Evolutionary conservation across 331 rosid species (phyloP).

Genomic region (Malus hybrid): DNA sequence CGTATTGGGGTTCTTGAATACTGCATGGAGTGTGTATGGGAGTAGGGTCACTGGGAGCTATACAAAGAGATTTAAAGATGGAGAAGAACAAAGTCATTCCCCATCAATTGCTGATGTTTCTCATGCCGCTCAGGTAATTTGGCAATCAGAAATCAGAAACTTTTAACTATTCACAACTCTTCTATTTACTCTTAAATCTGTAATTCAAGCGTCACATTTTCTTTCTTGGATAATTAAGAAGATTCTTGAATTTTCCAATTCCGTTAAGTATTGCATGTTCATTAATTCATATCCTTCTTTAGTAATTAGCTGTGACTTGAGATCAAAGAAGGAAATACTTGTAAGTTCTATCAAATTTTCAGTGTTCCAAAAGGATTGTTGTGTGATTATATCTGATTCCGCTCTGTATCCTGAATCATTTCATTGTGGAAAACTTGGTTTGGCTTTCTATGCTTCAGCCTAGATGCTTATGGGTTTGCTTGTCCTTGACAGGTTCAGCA

Average conservation of each 20-base stretch:
- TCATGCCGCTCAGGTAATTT: slow-evolving; percentile 17
- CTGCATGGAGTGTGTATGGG: slow-evolving; percentile 15
- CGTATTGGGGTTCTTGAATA: slow-evolving; percentile 8
- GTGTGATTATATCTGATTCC: not conserved
- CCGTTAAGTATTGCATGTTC: not conserved
- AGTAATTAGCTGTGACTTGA: not conserved
- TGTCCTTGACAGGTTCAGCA: slow-evolving; percentile 12
- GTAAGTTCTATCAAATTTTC: not conserved
- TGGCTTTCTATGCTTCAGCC: not conserved
- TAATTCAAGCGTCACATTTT: not conserved
- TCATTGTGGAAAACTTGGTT: not conserved
- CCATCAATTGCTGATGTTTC: slow-evolving; percentile 11
- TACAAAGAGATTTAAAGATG: slow-evolving; percentile 34
- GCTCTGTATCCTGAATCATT: not conserved
- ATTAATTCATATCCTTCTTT: not conserved
- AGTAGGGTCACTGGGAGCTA: slow-evolving; percentile 22
- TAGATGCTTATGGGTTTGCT: not conserved
- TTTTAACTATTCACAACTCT: not conserved
- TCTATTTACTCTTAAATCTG: not conserved
- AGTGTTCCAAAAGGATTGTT: not conserved
- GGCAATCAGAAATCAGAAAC: not conserved
- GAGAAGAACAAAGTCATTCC: slow-evolving; percentile 31
- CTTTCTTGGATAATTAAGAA: not conserved
- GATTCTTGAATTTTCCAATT: not conserved
- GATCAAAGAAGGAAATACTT: not conserved